Percentiles rank a stretch among this genome's conserved stretches.
Evolutionary conservation across 2,329 filamentous ascomycete species (phyloP).

Genomic region (Camptophora hylomeconis): DNA sequence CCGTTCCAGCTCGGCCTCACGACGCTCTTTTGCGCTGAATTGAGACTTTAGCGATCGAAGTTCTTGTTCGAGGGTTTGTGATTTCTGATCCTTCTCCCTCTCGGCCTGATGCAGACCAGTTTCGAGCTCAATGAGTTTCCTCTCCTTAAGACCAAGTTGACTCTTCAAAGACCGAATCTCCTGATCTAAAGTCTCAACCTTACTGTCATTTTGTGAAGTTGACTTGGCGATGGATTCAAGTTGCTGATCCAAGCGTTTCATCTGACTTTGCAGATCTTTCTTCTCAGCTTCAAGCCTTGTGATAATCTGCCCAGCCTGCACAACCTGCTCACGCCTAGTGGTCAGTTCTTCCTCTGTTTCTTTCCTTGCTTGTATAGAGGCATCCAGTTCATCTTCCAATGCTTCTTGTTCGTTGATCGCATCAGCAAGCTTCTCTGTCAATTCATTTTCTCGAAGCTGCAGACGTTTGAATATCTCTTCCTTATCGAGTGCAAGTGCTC

Average conservation of each 20-base stretch:
- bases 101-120: slow-evolving; percentile 69
- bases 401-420: slow-evolving; percentile 90
- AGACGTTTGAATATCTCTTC: slow-evolving; percentile 98
- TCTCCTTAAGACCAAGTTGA: slow-evolving; percentile 75
- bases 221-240: slow-evolving; percentile 57
- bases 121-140: slow-evolving; percentile 80
- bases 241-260: slow-evolving; percentile 56
- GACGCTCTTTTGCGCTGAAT: slow-evolving; percentile 12
- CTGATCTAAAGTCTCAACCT: slow-evolving; percentile 63
- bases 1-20: slow-evolving; percentile 12
- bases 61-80: slow-evolving; percentile 13
- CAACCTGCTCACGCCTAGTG: slow-evolving; percentile 64
- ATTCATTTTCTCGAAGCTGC: slow-evolving; percentile 77
- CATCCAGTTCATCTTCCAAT: slow-evolving; percentile 85
- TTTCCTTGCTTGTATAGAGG: slow-evolving; percentile 77
- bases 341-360: slow-evolving; percentile 75
- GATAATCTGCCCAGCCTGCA: slow-evolving; percentile 84
- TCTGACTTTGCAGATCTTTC: slow-evolving; percentile 52
- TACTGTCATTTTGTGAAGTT: slow-evolving; percentile 59
- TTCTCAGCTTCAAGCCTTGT: slow-evolving; percentile 78
- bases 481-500: slow-evolving; percentile 90
- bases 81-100: slow-evolving; percentile 58
- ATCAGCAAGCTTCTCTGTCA: slow-evolving; percentile 83
- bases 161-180: slow-evolving; percentile 84
- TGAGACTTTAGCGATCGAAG: slow-evolving; percentile 13